Conservation (phyloP, 2,329 filamentous ascomycete genomes). For the Pseudocercospora vitis region DNA sequence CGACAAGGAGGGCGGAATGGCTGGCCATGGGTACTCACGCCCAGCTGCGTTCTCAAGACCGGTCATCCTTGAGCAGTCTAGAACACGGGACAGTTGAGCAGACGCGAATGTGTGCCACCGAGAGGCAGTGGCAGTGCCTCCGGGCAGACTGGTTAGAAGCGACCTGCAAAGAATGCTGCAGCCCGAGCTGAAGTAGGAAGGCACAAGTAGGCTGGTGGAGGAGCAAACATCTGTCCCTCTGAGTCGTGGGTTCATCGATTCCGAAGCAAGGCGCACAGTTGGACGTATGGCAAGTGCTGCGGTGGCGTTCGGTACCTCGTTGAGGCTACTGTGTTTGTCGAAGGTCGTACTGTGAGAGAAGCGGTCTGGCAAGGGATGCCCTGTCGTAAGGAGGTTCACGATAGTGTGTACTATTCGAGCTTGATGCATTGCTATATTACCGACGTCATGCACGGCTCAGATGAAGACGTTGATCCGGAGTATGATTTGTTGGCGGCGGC, state of each 20-base stretch:
- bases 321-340: not conserved
- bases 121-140: not conserved
- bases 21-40: slow-evolving; percentile 17
- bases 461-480: not conserved
- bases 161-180: slow-evolving; percentile 13
- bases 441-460: no score
- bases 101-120: slow-evolving; percentile 12
- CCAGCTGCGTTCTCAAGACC: slow-evolving; percentile 16
- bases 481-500: not conserved
- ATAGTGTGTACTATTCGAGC: slow-evolving; percentile 4
- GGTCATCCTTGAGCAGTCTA: slow-evolving; percentile 17
- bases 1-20: slow-evolving; percentile 19
- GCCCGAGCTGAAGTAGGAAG: slow-evolving; percentile 15
- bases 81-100: slow-evolving; percentile 6
- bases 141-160: not conserved
- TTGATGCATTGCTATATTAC: not conserved
- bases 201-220: slow-evolving; percentile 8
- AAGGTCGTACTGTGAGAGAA: slow-evolving; percentile 10
- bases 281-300: slow-evolving; percentile 9
- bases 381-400: not conserved
- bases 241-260: not conserved
- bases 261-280: slow-evolving; percentile 3
- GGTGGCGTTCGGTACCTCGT: slow-evolving; percentile 10
- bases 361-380: slow-evolving; percentile 10
- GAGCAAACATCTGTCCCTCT: slow-evolving; percentile 7